These are phyloP conservation scores for Cytospora piceicola DNA, from an alignment of 2,329 filamentous ascomycete genomes.

Conservation along the genomic window DNA sequence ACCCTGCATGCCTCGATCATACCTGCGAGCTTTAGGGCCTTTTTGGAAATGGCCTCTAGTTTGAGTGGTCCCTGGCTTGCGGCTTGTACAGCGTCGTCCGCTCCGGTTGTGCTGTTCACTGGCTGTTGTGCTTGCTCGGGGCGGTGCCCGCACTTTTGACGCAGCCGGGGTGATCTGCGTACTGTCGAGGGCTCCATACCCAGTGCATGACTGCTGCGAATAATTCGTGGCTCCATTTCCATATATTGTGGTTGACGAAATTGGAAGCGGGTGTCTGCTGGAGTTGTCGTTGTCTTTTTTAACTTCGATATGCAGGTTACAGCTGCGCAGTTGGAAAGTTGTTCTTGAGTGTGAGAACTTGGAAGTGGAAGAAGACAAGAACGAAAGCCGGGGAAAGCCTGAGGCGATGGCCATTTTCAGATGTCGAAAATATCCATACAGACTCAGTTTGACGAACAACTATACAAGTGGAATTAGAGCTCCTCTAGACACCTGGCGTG, in stretches of 20 bases:
- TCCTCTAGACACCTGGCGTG: background rate
- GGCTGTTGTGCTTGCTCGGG: background rate
- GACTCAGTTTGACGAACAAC: background rate
- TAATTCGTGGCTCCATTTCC: background rate
- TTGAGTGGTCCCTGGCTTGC: background rate
- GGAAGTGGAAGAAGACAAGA: background rate
- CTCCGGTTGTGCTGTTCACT: too few relatives aligned
- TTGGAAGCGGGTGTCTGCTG: background rate
- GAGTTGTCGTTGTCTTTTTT: background rate
- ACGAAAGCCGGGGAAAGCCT: too few relatives aligned
- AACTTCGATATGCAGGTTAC: background rate
- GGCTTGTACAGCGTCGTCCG: background rate
- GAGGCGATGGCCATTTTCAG: background rate
- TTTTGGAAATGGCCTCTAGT: background rate
- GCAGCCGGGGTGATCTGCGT: background rate
- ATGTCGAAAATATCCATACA: too few relatives aligned
- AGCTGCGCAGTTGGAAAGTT: background rate
- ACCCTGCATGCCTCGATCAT: background rate
- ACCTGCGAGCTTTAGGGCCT: background rate
- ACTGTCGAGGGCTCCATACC: background rate
- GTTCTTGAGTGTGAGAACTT: background rate
- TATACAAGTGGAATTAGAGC: background rate
- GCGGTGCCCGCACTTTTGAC: background rate
- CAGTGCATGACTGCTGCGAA: background rate
- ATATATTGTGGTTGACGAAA: background rate